These are phyloP conservation scores for Skeletonema tropicum DNA, from an alignment of 108 stramenopile genomes.

Conservation along the genomic window DNA sequence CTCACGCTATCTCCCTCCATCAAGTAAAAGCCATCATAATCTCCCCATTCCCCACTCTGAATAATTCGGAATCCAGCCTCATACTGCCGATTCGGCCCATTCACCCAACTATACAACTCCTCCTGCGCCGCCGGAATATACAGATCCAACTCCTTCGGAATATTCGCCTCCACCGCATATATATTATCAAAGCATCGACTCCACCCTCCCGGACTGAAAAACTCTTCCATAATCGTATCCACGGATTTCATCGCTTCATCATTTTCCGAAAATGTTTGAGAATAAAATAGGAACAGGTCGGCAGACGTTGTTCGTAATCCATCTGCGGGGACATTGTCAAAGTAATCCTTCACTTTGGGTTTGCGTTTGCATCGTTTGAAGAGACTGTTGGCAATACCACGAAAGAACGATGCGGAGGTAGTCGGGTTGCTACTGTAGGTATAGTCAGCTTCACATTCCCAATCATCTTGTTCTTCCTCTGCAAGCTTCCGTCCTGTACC, in stretches of 20 bases:
- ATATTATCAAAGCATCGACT: slow-evolving; percentile 65
- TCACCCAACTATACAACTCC: slow-evolving; percentile 74
- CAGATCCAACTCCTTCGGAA: slow-evolving; percentile 55
- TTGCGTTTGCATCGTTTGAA: slow-evolving; percentile 32
- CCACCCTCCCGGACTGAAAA: slow-evolving; percentile 68
- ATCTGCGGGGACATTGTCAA: slow-evolving; percentile 38
- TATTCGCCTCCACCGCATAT: slow-evolving; percentile 68
- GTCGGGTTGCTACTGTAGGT: not conserved
- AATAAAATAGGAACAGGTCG: slow-evolving; percentile 69
- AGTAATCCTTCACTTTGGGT: slow-evolving; percentile 17
- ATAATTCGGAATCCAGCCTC: slow-evolving; percentile 69
- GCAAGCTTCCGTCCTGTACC: slow-evolving; percentile 25
- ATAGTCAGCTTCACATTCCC: slow-evolving; percentile 38
- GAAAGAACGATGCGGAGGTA: slow-evolving; percentile 12
- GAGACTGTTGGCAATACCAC: slow-evolving; percentile 18
- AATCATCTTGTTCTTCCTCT: slow-evolving; percentile 22
- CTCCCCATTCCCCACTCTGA: slow-evolving; percentile 66
- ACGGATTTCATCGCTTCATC: slow-evolving; percentile 62
- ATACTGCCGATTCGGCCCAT: slow-evolving; percentile 76
- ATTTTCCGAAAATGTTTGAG: slow-evolving; percentile 64
- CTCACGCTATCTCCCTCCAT: slow-evolving; percentile 68
- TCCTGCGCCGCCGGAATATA: slow-evolving; percentile 59
- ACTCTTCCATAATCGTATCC: slow-evolving; percentile 62
- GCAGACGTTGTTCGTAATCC: slow-evolving; percentile 19
- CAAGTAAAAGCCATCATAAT: slow-evolving; percentile 71